These are phyloP conservation scores for Dothideomycetidae sp. DNA, from an alignment of 2,329 filamentous ascomycete genomes.

Conservation along the genomic window DNA sequence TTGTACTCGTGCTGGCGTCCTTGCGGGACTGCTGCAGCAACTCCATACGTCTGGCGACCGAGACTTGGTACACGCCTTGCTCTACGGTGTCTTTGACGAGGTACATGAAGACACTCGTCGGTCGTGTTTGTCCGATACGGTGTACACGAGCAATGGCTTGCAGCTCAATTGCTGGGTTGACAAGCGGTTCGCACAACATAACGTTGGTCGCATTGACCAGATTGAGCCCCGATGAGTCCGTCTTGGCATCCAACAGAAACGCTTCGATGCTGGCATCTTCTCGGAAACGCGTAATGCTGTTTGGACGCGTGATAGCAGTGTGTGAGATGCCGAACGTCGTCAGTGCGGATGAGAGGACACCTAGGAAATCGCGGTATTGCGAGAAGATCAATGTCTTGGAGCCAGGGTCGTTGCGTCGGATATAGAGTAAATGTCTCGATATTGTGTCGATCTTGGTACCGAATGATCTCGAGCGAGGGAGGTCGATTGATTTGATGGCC, in stretches of 20 bases:
- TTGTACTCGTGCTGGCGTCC: conserved; percentile 14
- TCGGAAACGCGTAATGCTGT: conserved; percentile 64
- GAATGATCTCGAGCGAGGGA: conserved; percentile 49
- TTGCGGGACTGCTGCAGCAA: conserved; percentile 43
- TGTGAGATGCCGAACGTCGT: conserved; percentile 56
- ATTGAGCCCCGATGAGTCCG: conserved; percentile 78
- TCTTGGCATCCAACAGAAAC: conserved; percentile 78
- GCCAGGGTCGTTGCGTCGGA: conserved; percentile 69
- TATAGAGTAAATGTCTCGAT: conserved; percentile 65
- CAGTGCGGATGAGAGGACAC: conserved; percentile 58
- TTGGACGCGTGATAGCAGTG: conserved; percentile 39
- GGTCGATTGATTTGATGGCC: conserved; percentile 69
- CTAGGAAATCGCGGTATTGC: conserved; percentile 71
- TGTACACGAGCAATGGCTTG: conserved; percentile 93
- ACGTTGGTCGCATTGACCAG: conserved; percentile 88
- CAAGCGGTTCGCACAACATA: conserved; percentile 82
- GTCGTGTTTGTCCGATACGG: conserved; percentile 74
- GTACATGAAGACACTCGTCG: conserved; percentile 93
- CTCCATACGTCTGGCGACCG: conserved; percentile 60
- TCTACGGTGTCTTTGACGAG: conserved; percentile 84
- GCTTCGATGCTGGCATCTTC: conserved; percentile 60
- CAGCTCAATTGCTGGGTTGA: conserved; percentile 86
- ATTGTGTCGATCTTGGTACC: conserved; percentile 78
- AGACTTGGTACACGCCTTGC: conserved; percentile 79
- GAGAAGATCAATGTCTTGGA: conserved; percentile 91